Base-by-base conservation (phyloP, 2,329 filamentous ascomycete genomes). In the Annulohypoxylon truncatum region DNA sequence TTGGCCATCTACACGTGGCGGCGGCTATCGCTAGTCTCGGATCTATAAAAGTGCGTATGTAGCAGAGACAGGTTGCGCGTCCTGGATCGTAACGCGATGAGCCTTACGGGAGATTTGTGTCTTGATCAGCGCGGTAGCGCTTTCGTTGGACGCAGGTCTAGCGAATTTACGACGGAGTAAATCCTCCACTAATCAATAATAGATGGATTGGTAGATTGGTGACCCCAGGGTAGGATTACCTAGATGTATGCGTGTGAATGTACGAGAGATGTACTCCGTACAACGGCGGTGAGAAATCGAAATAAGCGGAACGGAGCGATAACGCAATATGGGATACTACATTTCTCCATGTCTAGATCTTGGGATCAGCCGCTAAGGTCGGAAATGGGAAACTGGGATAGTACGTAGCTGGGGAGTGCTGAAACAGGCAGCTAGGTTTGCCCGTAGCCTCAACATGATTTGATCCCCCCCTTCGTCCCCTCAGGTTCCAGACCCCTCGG, bases 361-460 rank as follows among this genome's bases (percentile, higher is more conserved):
- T 61, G 55, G 61, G 64, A 67, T 67, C 64, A 57, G 59, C 67
- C 53, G 57, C 61, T 59, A 61, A 51, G 52, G 57, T 59, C 48
- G 60, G 53, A 56, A 61, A 66, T 47, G 53, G 66, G 63, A 66
- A 63, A 62, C 60, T 64, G 40, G 61, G 62, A 66, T 55, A 50
- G 56, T 55, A n/a, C n/a, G n/a, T n/a, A 67, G 64, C 58, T 60
- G 55, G 57, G 54, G 35, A 54, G 61, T 31, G 55, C 69, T 69
- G 66, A 67, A 73, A 71, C 58, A 67, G 72, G 69, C 67, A 72
- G 70, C 66, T 62, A 61, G 50, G 56, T 68, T 68, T 61, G 52
- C 15, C 42, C 26, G 60, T 66, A 64, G 65, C 58, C 67, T 68
- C 59, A 38, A 63, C 12, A 53, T 50, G 20, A 67, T 67, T 67